Evolutionary conservation across 2,329 filamentous ascomycete genomes (phyloP).

Genomic region (Scedosporium minutisporum): DNA sequence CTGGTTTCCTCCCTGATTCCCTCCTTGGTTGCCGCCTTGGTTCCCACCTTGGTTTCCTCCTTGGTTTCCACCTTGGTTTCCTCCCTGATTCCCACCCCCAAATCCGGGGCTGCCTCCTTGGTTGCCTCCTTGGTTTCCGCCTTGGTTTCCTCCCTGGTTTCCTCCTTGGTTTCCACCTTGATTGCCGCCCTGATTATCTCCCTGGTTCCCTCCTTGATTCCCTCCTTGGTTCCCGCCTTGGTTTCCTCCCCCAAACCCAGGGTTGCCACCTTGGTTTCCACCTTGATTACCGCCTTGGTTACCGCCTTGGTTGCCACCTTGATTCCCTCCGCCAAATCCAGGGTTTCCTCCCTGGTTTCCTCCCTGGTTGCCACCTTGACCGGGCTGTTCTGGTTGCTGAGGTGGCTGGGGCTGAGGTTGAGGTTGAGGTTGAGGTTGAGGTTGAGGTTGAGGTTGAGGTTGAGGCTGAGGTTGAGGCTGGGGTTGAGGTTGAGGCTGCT

Average conservation of each 20-base stretch:
- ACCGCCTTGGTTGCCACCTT: not conserved
- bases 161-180: not conserved
- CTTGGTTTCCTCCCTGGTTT: not conserved
- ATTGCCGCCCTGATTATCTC: not conserved
- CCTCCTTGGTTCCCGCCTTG: not conserved
- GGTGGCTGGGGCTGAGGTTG: not conserved
- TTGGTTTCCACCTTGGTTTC: not conserved
- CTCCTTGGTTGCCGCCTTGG: not conserved
- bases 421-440: not conserved
- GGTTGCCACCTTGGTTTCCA: not conserved
- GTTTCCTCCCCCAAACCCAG: not conserved
- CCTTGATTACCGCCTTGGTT: not conserved
- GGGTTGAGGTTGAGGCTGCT: not conserved
- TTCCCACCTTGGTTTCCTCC: not conserved
- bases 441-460: not conserved
- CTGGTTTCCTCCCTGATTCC: not conserved
- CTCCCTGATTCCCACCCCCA: not conserved
- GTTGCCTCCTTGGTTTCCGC: not conserved
- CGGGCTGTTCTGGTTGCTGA: not conserved
- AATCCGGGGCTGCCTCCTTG: not conserved
- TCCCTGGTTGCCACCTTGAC: not conserved
- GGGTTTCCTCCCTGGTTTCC: not conserved
- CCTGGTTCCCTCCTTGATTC: not conserved
- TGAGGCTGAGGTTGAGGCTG: not conserved
- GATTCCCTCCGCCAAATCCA: not conserved